Percentiles rank a stretch among this genome's conserved stretches.
These are phyloP conservation scores for Paspalum notatum DNA, from an alignment of 176 grass and related monocot species.

Conservation along the genomic window DNA sequence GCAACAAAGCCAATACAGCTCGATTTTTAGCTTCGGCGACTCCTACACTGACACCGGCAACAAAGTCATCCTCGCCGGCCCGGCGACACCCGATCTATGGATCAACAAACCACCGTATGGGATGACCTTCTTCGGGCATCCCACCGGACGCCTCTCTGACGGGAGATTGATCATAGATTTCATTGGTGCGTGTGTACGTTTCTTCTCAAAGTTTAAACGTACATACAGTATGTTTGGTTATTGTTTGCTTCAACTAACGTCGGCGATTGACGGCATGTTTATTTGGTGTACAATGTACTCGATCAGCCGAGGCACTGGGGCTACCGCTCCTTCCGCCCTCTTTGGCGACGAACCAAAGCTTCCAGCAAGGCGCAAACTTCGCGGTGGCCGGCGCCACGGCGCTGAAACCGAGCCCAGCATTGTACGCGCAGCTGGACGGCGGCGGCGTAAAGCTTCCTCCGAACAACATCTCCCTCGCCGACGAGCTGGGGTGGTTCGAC, in stretches of 20 bases:
- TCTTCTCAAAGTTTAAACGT: not conserved
- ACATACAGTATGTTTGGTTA: not conserved
- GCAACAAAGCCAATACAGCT: conserved; percentile 30
- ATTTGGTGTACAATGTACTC: not conserved
- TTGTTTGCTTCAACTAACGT: no score
- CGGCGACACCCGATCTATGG: conserved; percentile 9
- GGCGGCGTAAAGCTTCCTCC: conserved; percentile 7
- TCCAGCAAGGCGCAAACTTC: conserved; percentile 64
- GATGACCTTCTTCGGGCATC: conserved; percentile 37
- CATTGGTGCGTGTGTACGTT: conserved; percentile 27
- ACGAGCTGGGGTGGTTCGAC: conserved; percentile 67
- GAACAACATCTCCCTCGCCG: conserved; percentile 41
- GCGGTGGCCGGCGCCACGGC: conserved; percentile 52
- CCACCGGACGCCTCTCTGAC: conserved; percentile 52
- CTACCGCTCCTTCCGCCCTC: conserved; percentile 60
- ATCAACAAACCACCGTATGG: conserved; percentile 44
- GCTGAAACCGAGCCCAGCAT: conserved; percentile 14
- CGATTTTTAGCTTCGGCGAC: conserved; percentile 67
- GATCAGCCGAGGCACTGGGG: conserved; percentile 51
- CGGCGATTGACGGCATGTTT: not conserved
- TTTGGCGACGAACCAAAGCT: conserved; percentile 40
- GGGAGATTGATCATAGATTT: conserved; percentile 64
- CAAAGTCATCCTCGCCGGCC: conserved; percentile 39
- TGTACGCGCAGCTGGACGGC: conserved; percentile 16
- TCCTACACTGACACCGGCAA: conserved; percentile 68